Conservation (phyloP, 768 basidiomycete genomes). For the Lactifluus piperatus region DNA sequence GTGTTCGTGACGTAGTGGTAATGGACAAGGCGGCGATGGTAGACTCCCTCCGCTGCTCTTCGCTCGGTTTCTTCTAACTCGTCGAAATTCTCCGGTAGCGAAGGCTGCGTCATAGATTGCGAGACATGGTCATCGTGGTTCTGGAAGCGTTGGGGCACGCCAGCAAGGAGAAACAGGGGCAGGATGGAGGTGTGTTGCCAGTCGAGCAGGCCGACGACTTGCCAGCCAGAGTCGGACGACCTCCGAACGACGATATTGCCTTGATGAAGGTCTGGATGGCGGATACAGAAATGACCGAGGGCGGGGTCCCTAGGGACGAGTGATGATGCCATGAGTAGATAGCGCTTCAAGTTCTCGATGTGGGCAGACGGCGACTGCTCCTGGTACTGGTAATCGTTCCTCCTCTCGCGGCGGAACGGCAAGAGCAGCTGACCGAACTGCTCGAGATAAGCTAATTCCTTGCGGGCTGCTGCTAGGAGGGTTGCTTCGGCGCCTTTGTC, state of each 20-base stretch:
- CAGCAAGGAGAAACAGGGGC: constrained; percentile 28
- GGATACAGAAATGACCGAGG: constrained; percentile 18
- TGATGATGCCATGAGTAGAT: constrained; percentile 35
- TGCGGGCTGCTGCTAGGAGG: constrained; percentile 35
- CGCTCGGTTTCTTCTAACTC: constrained; percentile 34
- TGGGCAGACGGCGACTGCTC: constrained; percentile 37
- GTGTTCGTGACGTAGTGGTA: constrained; percentile 41
- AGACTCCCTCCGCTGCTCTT: constrained; percentile 28
- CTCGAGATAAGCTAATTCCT: constrained; percentile 41
- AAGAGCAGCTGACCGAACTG: constrained; percentile 40
- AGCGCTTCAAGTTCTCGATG: constrained; percentile 40
- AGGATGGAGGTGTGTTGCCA: constrained; percentile 44
- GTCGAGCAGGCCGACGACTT: constrained; percentile 39
- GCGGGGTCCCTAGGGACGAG: constrained; percentile 35
- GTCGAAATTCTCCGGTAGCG: constrained; percentile 36
- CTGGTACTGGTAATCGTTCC: constrained; percentile 37
- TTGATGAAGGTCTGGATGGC: constrained; percentile 19
- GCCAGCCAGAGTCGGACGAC: constrained; percentile 35
- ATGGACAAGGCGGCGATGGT: constrained; percentile 41
- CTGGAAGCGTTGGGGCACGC: constrained; percentile 36
- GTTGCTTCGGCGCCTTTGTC: constrained; percentile 36
- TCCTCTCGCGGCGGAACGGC: constrained; percentile 36
- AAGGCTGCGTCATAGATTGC: constrained; percentile 32
- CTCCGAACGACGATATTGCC: constrained; percentile 41
- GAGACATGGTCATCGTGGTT: constrained; percentile 39